phyloP scores from a whole-genome alignment of 2,329 filamentous ascomycete species.

The Fusarium napiforme region DNA sequence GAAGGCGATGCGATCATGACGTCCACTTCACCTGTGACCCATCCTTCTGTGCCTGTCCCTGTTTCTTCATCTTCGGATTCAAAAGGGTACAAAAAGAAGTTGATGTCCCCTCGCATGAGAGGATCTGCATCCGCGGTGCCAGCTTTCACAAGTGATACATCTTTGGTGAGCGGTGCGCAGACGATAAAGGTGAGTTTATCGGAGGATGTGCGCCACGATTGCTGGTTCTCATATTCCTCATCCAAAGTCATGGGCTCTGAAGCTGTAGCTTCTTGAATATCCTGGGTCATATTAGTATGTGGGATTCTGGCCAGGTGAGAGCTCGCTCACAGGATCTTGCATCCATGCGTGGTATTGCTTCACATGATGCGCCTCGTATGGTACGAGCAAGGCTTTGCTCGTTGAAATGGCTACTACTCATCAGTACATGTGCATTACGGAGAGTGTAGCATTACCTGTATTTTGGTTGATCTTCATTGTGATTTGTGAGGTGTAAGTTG shows the following conservation, averaged over 20 bases:
- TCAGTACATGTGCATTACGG: background rate
- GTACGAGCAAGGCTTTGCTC: constrained; percentile 77
- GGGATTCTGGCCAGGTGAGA: constrained; percentile 5
- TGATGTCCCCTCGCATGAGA: constrained; percentile 78
- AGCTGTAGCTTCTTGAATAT: constrained; percentile 84
- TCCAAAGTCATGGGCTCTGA: constrained; percentile 83
- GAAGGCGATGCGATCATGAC: constrained; percentile 80
- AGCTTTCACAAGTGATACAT: constrained; percentile 39
- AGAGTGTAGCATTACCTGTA: constrained; percentile 50
- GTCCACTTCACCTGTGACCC: constrained; percentile 77
- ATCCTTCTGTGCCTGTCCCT: constrained; percentile 14
- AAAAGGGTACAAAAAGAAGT: constrained; percentile 78
- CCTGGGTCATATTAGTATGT: constrained; percentile 54
- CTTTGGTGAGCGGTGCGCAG: constrained; percentile 62
- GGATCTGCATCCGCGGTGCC: constrained; percentile 63
- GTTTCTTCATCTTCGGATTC: constrained; percentile 61
- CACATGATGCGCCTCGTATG: constrained; percentile 86
- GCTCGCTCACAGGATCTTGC: constrained; percentile 73
- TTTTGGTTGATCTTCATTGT: constrained; percentile 59
- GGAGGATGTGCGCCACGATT: constrained; percentile 80
- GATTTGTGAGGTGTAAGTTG: constrained; percentile 14
- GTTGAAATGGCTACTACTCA: constrained; percentile 71
- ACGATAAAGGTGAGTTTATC: constrained; percentile 96
- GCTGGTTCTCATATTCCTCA: constrained; percentile 91
- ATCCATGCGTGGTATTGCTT: constrained; percentile 90